Conservation (phyloP, 2,329 filamentous ascomycete species). For the Neopestalotiopsis sp. region DNA sequence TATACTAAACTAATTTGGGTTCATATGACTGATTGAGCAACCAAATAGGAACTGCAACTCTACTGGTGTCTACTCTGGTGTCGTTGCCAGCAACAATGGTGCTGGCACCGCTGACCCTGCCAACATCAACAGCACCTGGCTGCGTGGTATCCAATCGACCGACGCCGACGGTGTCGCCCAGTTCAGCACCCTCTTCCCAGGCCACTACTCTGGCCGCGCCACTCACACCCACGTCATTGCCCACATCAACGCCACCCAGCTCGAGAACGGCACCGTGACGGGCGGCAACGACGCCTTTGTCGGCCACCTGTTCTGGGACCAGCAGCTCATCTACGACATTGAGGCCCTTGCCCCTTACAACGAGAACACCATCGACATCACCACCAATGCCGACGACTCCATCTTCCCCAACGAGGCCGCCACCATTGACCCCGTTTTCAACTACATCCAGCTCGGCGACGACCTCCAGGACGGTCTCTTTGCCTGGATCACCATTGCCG, state of each 20-base stretch:
- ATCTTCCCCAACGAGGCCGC: conserved; percentile 12
- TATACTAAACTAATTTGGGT: not conserved
- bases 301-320: conserved; percentile 69
- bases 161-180: conserved; percentile 46
- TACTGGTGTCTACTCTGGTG: conserved; percentile 54
- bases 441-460: conserved; percentile 12
- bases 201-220: conserved; percentile 49
- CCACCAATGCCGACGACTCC: conserved; percentile 6
- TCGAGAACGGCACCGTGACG: conserved; percentile 50
- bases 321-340: conserved; percentile 51
- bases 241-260: conserved; percentile 43
- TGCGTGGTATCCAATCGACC: conserved; percentile 46
- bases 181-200: conserved; percentile 48
- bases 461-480: conserved; percentile 10
- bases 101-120: conserved; percentile 42
- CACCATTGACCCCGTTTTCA: conserved; percentile 11
- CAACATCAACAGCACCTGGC: conserved; percentile 45
- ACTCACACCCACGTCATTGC: conserved; percentile 55
- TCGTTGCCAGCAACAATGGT: conserved; percentile 42
- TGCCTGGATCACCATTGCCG: conserved; percentile 12
- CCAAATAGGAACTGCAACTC: conserved; percentile 37
- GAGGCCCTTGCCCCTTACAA: conserved; percentile 12
- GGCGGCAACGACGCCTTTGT: conserved; percentile 56
- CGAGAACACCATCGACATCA: conserved; percentile 5
- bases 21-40: not conserved